Conservation (phyloP, 805 yeast genomes). For the Sugiyamaella qingdaonensis region DNA sequence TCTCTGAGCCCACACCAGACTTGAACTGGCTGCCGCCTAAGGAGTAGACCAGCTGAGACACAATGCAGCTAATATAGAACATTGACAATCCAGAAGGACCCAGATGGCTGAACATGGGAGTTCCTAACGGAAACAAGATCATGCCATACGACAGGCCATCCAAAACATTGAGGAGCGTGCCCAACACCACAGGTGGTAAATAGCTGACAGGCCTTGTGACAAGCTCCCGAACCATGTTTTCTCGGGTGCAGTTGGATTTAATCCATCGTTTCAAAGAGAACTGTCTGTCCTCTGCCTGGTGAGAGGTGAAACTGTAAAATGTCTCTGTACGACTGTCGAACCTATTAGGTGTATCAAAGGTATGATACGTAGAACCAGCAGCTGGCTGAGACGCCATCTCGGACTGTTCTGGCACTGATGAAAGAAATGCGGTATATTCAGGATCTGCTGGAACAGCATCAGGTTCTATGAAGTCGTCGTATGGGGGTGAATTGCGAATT, state of each 20-base stretch:
- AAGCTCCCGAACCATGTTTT: not conserved
- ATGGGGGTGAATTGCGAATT: not conserved
- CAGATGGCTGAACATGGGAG: conserved; percentile 65
- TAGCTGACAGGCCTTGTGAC: conserved; percentile 39
- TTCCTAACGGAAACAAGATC: conserved; percentile 93
- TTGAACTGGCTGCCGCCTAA: conserved; percentile 87
- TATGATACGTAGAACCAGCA: not conserved
- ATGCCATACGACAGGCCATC: conserved; percentile 96
- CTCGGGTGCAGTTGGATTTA: conserved; percentile 3
- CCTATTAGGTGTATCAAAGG: conserved; percentile 1
- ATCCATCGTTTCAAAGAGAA: not conserved
- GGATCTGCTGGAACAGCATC: too few species aligned
- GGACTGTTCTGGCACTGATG: too few species aligned
- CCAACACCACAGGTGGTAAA: conserved; percentile 80
- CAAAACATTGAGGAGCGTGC: conserved; percentile 76
- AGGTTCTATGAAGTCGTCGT: too few species aligned
- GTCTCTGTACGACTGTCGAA: not conserved
- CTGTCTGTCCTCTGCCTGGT: not conserved
- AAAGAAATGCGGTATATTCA: too few species aligned
- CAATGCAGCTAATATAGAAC: conserved; percentile 89
- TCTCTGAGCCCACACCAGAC: conserved; percentile 93
- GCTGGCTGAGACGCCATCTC: too few species aligned
- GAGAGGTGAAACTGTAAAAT: not conserved
- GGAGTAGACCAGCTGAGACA: conserved; percentile 83
- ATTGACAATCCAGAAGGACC: conserved; percentile 90